Evolutionary conservation across 2,329 filamentous ascomycete genomes (phyloP).

Genomic region (Sodiomyces alkalinus): DNA sequence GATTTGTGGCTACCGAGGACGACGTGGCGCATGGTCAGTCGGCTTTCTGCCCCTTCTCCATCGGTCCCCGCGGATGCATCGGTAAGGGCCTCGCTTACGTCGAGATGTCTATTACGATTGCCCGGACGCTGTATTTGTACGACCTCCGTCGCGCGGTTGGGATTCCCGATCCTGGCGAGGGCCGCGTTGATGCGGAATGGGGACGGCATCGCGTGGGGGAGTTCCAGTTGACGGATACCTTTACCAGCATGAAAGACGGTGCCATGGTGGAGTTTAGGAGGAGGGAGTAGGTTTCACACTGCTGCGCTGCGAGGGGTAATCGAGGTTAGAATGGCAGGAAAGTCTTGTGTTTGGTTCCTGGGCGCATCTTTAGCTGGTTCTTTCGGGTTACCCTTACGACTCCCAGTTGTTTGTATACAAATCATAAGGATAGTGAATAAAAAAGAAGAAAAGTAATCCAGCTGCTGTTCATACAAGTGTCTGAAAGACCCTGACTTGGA

Average conservation of each 20-base stretch:
- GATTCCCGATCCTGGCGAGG: constrained; percentile 36
- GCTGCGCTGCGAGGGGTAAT: no score
- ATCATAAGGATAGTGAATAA: no score
- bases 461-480: no score
- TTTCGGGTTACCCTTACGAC: no score
- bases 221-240: constrained; percentile 58
- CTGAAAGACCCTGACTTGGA: no score
- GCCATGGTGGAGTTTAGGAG: constrained; percentile 48
- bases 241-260: constrained; percentile 59
- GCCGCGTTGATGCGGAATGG: constrained; percentile 29
- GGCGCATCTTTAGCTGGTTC: no score
- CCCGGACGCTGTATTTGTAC: constrained; percentile 44
- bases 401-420: no score
- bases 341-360: no score
- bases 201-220: constrained; percentile 41
- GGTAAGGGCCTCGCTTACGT: constrained; percentile 55
- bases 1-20: constrained; percentile 27
- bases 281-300: constrained; percentile 11
- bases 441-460: no score
- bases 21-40: constrained; percentile 41
- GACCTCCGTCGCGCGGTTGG: constrained; percentile 38
- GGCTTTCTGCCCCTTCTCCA: constrained; percentile 61
- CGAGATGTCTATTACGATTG: constrained; percentile 49
- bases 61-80: constrained; percentile 57
- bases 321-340: no score